Conservation (phyloP, 768 basidiomycete genomes). For the Rhodosporidiobolus sp. region DNA sequence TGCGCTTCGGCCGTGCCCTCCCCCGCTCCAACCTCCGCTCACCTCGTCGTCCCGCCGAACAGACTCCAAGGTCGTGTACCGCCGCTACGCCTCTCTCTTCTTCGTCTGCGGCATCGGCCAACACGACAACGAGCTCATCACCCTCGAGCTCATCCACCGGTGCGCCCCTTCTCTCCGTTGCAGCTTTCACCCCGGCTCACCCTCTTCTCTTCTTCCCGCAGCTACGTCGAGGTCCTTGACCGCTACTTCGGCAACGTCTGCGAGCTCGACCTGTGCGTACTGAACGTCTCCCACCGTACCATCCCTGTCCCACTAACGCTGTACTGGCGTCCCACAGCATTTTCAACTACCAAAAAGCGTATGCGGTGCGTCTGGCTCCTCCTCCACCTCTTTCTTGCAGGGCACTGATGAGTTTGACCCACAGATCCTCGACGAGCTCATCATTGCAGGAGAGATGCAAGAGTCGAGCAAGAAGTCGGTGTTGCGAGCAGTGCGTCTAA, state of each 20-base stretch:
- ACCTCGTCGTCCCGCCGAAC: not conserved
- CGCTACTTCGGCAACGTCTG: constrained; percentile 77
- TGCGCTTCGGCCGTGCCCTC: constrained; percentile 46
- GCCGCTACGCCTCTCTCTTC: constrained; percentile 91
- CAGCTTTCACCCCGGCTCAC: not conserved
- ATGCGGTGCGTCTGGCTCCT: constrained; percentile 56
- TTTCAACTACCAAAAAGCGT: constrained; percentile 97
- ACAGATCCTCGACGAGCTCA: constrained; percentile 79
- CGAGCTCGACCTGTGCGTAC: constrained; percentile 80
- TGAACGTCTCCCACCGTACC: too few relatives aligned
- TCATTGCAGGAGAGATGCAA: constrained; percentile 89
- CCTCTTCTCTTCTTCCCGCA: not conserved
- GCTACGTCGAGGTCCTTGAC: constrained; percentile 66
- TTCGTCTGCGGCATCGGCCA: constrained; percentile 84
- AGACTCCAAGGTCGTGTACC: constrained; percentile 86
- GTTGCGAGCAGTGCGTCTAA: constrained; percentile 51
- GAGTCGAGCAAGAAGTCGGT: constrained; percentile 77
- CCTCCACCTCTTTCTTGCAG: not conserved
- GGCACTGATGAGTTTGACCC: not conserved
- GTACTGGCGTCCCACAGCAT: constrained; percentile 57
- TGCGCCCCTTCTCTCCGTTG: constrained; percentile 57
- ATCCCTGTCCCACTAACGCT: too few relatives aligned
- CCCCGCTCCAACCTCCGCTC: not conserved
- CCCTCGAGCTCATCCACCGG: constrained; percentile 88
- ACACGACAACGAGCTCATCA: constrained; percentile 84